Percentiles rank a stretch among this genome's conserved stretches.
These are phyloP conservation scores for Bolboschoenoplectus hybrid DNA, from an alignment of 202 grass and related monocot species.

Conservation along the genomic window DNA sequence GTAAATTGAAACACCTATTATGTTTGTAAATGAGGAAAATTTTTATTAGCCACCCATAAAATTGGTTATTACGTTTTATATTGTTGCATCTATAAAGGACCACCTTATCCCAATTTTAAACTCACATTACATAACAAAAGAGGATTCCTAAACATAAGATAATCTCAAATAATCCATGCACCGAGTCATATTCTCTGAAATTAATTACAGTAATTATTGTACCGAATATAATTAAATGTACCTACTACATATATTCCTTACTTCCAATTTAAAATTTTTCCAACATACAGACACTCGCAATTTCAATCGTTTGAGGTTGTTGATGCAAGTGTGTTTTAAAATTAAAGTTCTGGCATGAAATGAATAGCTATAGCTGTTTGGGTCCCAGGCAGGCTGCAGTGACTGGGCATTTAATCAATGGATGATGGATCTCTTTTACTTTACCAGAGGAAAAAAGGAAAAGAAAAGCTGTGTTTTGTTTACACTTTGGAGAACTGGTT, in stretches of 20 bases:
- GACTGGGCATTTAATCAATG: background rate
- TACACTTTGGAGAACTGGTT: slow-evolving; percentile 7
- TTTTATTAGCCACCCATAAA: background rate
- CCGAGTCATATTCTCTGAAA: background rate
- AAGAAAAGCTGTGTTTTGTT: slow-evolving; percentile 34
- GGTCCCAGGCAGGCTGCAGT: background rate
- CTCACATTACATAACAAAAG: background rate
- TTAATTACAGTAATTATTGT: background rate
- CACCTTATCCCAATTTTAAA: background rate
- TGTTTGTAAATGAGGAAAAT: background rate
- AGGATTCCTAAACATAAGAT: background rate
- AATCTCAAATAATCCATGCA: background rate
- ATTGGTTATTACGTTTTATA: background rate
- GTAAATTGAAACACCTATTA: background rate
- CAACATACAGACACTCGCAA: background rate
- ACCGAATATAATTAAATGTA: background rate
- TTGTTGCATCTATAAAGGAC: background rate
- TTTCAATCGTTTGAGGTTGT: background rate
- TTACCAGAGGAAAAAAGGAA: background rate
- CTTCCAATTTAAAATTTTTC: slow-evolving; percentile 5
- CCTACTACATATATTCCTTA: background rate
- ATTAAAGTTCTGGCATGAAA: background rate
- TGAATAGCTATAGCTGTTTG: background rate
- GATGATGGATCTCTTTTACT: slow-evolving; percentile 26
- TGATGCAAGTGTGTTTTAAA: slow-evolving; percentile 26